Evolutionary conservation across 192 early-diverging fungal species (phyloP), one percentile per base, ranked within the genome.

Genomic region (Globomyces pollinis-pini): DNA sequence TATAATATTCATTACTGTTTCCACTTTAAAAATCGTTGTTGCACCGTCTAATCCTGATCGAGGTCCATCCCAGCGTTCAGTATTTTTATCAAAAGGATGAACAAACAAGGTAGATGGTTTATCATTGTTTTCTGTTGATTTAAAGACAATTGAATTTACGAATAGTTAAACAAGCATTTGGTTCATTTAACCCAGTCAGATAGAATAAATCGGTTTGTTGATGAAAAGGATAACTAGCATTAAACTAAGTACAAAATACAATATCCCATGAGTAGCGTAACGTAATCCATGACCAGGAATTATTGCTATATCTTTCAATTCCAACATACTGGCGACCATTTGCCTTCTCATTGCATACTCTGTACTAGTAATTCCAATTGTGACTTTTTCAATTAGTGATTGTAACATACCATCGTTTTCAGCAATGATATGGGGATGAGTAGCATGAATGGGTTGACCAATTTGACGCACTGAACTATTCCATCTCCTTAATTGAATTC

Each of bases 1-100:
- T n/a, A n/a, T n/a, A n/a, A n/a, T n/a, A n/a, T n/a, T n/a, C n/a
- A n/a, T n/a, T n/a, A n/a, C n/a, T n/a, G n/a, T n/a, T n/a, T 93
- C 90, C 2, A 88, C 89, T n/a, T 87, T 89, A 76, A 90, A 93
- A 7, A 85, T 50, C 30, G 79, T 71, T 41, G 76, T 74, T 0
- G 86, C 89, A 4, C 85, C 89, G 13, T 90, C 83, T 0, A 91
- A 44, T 4, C 94, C 94, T 8, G 86, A 85, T 32, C 88, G 65
- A 30, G 91, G 86, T 11, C 94, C 94, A 60, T 98, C 94, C 94
- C 94, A 98, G 50, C 89, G 70, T 66, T 95, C 90, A 31, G 78
- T 75, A 13, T 83, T 65, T 21, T 72, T 75, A 34, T 86, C 87
- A 61, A 83, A 83, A 3, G 90, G 84, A n/a, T 77, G 76, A 1